Evolutionary conservation across 1,284 basidiomycete genomes (phyloP), one percentile per base, ranked within the genome.

Genomic region (Leucoagaricus sp.): DNA sequence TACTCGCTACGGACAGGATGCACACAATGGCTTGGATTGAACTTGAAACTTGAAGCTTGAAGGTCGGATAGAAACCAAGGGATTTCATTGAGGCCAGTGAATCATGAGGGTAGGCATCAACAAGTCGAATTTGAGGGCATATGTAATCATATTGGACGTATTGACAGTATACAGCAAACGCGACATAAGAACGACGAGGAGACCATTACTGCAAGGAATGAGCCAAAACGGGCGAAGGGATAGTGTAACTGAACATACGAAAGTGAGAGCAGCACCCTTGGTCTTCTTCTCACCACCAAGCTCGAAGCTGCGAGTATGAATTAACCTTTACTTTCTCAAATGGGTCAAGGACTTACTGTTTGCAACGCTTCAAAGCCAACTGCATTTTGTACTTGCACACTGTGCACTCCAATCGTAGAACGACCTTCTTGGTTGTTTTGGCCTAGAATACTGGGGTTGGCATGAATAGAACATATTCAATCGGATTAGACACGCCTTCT

Each of bases 221-320:
- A 48, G 28, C 52, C 41, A 47, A 52, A 50, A 38, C 42, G 54
- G 29, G 23, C 29, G 17, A 23, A 13, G 2, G 44, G 36, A 26
- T 25, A 38, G 21, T 33, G 38, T 45, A 8, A 55, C n/a, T 56
- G 44, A 8, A 91, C 90, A 66, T 74, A 93, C 91, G 86, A 94
- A 95, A 73, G 85, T 86, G 68, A 95, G 90, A 60, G 93, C 93
- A 69, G 92, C 93, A 79, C 94, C 93, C 86, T 96, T 94, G 70
- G 94, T 96, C 92, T 98, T 98, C 89, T 98, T 98, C 87, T 99
- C 96, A 77, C 97, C 96, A 81, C 96, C 95, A 60, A 98, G 91
- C 83, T 98, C 96, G 83, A 98, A 98, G 85, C 91, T 93, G 63
- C 71, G 71, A 55, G 59, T 3, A 44, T 46, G 28, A 42, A 60